phyloP scores from a whole-genome alignment of 768 basidiomycete genomes.

The Auriscalpium microsporum region DNA sequence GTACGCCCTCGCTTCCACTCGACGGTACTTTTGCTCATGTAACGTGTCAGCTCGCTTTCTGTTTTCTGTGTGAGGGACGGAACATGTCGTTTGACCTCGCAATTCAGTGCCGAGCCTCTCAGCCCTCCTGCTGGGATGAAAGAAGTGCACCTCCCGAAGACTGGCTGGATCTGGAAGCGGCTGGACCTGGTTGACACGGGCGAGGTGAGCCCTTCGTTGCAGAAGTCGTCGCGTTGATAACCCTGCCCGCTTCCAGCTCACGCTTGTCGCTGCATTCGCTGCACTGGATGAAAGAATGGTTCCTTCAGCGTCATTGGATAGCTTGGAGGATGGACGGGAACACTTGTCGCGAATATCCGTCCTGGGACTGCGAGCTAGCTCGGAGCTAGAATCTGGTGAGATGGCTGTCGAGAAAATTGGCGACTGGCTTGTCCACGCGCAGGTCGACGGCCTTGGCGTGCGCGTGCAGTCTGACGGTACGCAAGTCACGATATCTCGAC shows the following conservation, averaged over 20 bases:
- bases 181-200: conserved; percentile 20
- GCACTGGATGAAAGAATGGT: neutral
- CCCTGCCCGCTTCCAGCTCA: conserved; percentile 2
- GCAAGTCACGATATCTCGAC: neutral
- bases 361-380: conserved; percentile 2
- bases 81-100: conserved; percentile 25
- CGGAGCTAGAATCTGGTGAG: conserved; percentile 4
- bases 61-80: conserved; percentile 49
- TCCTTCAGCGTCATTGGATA: neutral
- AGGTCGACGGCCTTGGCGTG: conserved; percentile 3
- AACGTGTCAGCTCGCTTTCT: conserved; percentile 39
- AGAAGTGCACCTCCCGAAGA: conserved; percentile 18
- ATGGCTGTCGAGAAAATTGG: conserved; percentile 1
- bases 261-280: conserved; percentile 7
- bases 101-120: conserved; percentile 22
- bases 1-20: conserved; percentile 30
- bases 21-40: neutral
- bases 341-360: conserved; percentile 4
- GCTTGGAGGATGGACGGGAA: neutral
- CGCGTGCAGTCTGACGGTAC: conserved; percentile 2
- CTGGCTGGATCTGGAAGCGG: conserved; percentile 27
- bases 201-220: conserved; percentile 18
- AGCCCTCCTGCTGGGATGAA: conserved; percentile 25
- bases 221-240: neutral
- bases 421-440: conserved; percentile 14